Evolutionary conservation across 495 filamentous ascomycete genomes (phyloP), one percentile per base, ranked within the genome.

Genomic region (Penicillium desertorum): DNA sequence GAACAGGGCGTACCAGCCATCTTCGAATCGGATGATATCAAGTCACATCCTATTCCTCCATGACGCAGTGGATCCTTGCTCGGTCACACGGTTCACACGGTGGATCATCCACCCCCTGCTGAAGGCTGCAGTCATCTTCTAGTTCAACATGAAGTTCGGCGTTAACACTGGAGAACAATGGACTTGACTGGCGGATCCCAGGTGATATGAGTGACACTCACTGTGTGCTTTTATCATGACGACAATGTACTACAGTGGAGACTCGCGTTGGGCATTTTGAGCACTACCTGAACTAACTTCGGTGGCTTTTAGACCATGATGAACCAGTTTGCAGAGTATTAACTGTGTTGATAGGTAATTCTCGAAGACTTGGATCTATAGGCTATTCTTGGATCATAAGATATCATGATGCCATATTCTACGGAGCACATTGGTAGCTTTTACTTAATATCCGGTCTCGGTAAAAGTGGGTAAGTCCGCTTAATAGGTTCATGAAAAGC

Each of bases 21-120:
- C 53, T 45, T 55, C 53, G 53, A 55, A 55, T 55, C 53, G 53
- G 53, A 55, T 55, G 43, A 55, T 55, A 55, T 46, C 32, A 25
- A 47, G 25, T 55, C 20, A 16, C 41, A 46, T 55, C 52, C 52
- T 46, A 46, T 55, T 46, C 52, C 19, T 37, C 32, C 30, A 37
- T 55, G 32, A 55, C 34, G 53, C 43, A 25, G 20, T 46, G 19
- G 14, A 45, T 37, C 53, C 53, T 16, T 55, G 44, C 22, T 14
- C 29, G 16, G 53, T 55, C 32, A 39, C 53, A 55, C 53, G 16
- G 43, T 55, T 55, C 32, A 39, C 53, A 55, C 53, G 16, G 43
- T 55, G 20, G 53, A 55, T 45, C 8, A 43, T 45, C 22, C 6
- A 37, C 10, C 32, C 43, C 44, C 53, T 55, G 36, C 27, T 53